Evolutionary conservation across 108 stramenopile genomes (phyloP).

Genomic region (Conticribra weissflogii): DNA sequence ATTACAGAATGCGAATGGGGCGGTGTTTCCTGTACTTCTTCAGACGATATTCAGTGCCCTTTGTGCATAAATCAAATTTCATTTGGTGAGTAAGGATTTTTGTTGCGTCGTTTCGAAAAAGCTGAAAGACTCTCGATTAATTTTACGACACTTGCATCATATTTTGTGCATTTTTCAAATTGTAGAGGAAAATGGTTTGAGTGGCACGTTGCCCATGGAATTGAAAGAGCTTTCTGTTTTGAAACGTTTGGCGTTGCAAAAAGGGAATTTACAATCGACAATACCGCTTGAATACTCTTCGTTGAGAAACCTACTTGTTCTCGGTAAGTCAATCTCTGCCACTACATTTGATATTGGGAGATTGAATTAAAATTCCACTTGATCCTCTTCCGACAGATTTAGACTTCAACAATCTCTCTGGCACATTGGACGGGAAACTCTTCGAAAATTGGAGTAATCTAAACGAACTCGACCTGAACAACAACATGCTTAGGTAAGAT

Average conservation of each 20-base stretch:
- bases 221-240: conserved; percentile 38
- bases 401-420: conserved; percentile 7
- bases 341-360: neutral
- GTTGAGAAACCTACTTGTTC: conserved; percentile 21
- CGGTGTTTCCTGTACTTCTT: conserved; percentile 54
- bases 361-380: neutral
- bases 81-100: neutral
- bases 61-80: conserved; percentile 4
- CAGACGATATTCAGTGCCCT: conserved; percentile 7
- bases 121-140: neutral
- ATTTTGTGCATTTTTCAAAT: conserved; percentile 15
- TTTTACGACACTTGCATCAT: neutral
- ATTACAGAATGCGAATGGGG: conserved; percentile 66
- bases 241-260: conserved; percentile 48
- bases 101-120: neutral
- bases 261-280: conserved; percentile 54
- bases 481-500: conserved; percentile 48
- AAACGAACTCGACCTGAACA: conserved; percentile 57
- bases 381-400: neutral
- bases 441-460: conserved; percentile 11
- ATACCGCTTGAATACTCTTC: conserved; percentile 56
- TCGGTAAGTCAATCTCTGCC: neutral
- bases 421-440: neutral
- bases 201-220: conserved; percentile 58
- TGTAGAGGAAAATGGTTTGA: conserved; percentile 62